Conservation (phyloP, 2,329 filamentous ascomycete species). For the Aureobasidium zeae region DNA sequence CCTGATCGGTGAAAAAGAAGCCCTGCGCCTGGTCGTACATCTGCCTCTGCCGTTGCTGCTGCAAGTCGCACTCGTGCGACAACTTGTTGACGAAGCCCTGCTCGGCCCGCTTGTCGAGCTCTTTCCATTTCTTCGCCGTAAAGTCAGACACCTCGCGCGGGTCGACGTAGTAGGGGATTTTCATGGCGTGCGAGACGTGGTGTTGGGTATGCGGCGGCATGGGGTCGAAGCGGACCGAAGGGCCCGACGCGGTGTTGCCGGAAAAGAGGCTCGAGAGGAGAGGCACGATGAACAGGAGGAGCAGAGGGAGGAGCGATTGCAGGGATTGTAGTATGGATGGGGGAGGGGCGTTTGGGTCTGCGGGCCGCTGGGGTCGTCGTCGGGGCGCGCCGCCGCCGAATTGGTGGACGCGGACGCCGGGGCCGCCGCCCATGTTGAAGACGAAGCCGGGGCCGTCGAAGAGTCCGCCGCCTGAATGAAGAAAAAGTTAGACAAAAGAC, state of each 20-base stretch:
- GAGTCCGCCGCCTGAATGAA: conserved; percentile 42
- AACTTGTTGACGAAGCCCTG: conserved; percentile 59
- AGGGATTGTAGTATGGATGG: conserved; percentile 38
- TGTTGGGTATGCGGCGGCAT: conserved; percentile 62
- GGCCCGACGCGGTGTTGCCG: conserved; percentile 48
- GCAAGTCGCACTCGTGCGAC: conserved; percentile 62
- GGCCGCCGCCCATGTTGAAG: conserved; percentile 80
- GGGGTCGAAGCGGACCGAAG: conserved; percentile 70
- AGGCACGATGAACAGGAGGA: conserved; percentile 79
- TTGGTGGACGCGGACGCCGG: conserved; percentile 87
- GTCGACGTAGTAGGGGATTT: conserved; percentile 78
- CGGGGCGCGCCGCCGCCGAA: conserved; percentile 76
- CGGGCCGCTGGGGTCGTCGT: conserved; percentile 59
- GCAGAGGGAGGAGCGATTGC: conserved; percentile 58
- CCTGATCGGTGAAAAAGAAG: conserved; percentile 75
- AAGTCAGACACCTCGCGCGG: conserved; percentile 66
- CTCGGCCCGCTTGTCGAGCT: conserved; percentile 72
- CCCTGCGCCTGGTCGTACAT: conserved; percentile 71
- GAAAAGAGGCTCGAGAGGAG: conserved; percentile 73
- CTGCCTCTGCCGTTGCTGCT: conserved; percentile 55
- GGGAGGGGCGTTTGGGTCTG: conserved; percentile 42
- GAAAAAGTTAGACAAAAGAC: neutral
- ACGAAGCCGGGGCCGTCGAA: conserved; percentile 86
- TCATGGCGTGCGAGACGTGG: conserved; percentile 60
- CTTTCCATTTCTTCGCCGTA: conserved; percentile 56